Evolutionary conservation across 2,329 filamentous ascomycete species (phyloP), one percentile per base, ranked within the genome.

Genomic region (Fusarium citri): DNA sequence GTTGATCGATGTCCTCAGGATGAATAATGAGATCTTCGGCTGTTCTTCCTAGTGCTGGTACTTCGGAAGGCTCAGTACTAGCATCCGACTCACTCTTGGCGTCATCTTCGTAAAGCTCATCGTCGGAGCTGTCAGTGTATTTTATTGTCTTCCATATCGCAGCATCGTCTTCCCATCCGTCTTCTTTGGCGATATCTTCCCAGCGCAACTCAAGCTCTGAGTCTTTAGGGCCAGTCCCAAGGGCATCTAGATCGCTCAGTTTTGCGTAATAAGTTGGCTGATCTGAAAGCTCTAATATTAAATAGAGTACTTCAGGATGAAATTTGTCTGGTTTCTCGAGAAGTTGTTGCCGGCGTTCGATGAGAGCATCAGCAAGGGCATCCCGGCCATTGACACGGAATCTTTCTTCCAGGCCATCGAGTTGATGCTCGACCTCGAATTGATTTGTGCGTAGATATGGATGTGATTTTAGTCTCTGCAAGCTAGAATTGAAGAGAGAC

Each of bases 201-300:
- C 94, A 98, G 23, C 86, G 92, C 56, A 97, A 78, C 16, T 82
- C 63, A 28, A 68, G 78, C 4, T 84, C 83, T 6, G 80, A 81
- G 6, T 83, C 78, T 10, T 82, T 78, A 2, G 84, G 81, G 40
- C 83, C 77, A 5, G 56, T 53, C 31, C 78, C 83, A 4, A 91
- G 79, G 3, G 81, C 77, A 20, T 89, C 84, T n/a, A 96, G 81
- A 66, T 89, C 86, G 42, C 87, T 84, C 2, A 95, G 80, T 6
- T 83, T 87, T 0, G 92, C 88, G 54, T 94, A 91, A 55, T 90
- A 86, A 0, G 90, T 87, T 4, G 96, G 95, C 55, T 90, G 87
- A 72, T 97, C 91, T 3, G 95, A 95, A 1, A 98, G 87, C 65
- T 93, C 88, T 10, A 98, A 83, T 14, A 98, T 81, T 1, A 98